Evolutionary conservation across 31 red algal species (phyloP).

Genomic region (Odonthalia washingtoniensis): DNA sequence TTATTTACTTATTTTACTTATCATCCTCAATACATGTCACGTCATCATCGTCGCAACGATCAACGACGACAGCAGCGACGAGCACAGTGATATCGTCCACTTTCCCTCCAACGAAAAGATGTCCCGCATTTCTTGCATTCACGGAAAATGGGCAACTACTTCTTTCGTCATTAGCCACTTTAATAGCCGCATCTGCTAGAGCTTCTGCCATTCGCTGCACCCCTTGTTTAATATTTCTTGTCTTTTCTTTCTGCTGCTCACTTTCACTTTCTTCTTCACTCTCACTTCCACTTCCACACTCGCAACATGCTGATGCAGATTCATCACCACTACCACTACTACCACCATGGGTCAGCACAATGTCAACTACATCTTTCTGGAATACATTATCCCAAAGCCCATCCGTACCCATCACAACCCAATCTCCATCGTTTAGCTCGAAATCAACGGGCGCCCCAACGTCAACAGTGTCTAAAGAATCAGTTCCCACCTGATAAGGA

Average conservation of each 20-base stretch:
- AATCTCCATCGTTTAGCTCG: constrained; percentile 63
- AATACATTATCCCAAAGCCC: constrained; percentile 92
- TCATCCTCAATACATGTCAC: no score
- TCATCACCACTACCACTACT: no score
- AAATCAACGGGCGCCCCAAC: constrained; percentile 60
- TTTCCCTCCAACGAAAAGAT: constrained; percentile 71
- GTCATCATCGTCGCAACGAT: no score
- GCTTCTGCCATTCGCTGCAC: constrained; percentile 48
- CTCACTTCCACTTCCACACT: not conserved
- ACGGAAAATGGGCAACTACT: constrained; percentile 61
- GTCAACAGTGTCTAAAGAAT: constrained; percentile 69
- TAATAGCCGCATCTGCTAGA: constrained; percentile 48
- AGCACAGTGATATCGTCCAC: constrained; percentile 79
- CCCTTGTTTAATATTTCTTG: constrained; percentile 4
- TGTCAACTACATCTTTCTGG: constrained; percentile 58
- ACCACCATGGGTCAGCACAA: constrained; percentile 31
- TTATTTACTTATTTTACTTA: no score
- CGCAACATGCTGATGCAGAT: not conserved
- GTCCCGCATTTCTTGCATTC: constrained; percentile 68
- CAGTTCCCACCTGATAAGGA: constrained; percentile 85
- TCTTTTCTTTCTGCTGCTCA: not conserved
- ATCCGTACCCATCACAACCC: constrained; percentile 80
- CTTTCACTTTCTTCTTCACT: not conserved
- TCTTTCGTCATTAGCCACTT: constrained; percentile 59
- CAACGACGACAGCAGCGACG: constrained; percentile 51